phyloP scores from a whole-genome alignment of 768 basidiomycete genomes.

The Leccinum subgranulosum region DNA sequence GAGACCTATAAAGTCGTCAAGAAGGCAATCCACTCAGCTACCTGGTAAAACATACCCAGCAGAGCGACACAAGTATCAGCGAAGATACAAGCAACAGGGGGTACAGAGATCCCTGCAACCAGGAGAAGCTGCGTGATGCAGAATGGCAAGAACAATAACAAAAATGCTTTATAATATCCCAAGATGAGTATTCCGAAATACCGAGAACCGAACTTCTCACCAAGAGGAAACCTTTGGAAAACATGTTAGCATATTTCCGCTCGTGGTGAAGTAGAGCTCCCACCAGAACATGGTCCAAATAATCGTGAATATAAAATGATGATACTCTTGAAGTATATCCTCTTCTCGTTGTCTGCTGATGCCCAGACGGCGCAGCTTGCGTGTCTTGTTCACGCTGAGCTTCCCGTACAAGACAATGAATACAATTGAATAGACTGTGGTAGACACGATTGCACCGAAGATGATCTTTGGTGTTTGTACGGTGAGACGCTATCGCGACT shows the following conservation, averaged over 20 bases:
- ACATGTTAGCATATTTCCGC: slow-evolving; percentile 4
- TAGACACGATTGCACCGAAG: slow-evolving; percentile 52
- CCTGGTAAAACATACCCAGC: slow-evolving; percentile 42
- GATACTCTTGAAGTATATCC: slow-evolving; percentile 47
- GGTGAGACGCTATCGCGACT: neutral
- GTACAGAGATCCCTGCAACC: slow-evolving; percentile 47
- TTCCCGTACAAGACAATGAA: slow-evolving; percentile 63
- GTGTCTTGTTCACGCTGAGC: slow-evolving; percentile 46
- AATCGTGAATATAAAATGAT: slow-evolving; percentile 58
- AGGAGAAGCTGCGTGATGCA: slow-evolving; percentile 47
- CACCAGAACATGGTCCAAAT: slow-evolving; percentile 72
- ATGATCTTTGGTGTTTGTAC: slow-evolving; percentile 45
- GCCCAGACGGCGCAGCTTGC: slow-evolving; percentile 49
- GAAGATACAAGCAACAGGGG: slow-evolving; percentile 46
- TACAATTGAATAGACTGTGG: slow-evolving; percentile 54
- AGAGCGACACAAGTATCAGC: slow-evolving; percentile 49
- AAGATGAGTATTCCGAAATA: neutral
- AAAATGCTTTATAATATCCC: slow-evolving; percentile 46
- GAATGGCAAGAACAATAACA: slow-evolving; percentile 56
- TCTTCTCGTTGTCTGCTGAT: slow-evolving; percentile 47
- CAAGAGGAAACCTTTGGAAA: slow-evolving; percentile 52
- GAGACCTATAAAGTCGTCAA: slow-evolving; percentile 42
- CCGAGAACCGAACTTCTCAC: slow-evolving; percentile 33
- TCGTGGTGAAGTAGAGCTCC: slow-evolving; percentile 17
- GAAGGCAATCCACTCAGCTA: neutral